Conservation (phyloP, 345 rosid species). For the Acer yangbiense region DNA sequence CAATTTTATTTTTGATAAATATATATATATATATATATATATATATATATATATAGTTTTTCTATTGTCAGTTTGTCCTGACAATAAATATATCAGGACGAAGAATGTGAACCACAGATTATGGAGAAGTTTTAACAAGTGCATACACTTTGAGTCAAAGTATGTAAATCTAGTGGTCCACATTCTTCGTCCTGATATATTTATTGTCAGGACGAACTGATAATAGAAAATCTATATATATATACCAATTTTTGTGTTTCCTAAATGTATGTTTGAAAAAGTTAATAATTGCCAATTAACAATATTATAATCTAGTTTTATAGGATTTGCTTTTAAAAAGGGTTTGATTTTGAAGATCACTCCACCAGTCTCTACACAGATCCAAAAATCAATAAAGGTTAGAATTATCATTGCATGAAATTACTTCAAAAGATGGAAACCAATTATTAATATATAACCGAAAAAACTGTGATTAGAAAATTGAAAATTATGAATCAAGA, state of each 20-base stretch:
- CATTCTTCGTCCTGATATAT: no score
- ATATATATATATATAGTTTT: no score
- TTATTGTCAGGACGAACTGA: no score
- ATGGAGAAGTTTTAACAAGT: no score
- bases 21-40: no score
- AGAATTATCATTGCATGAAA: background rate
- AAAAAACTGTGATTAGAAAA: background rate
- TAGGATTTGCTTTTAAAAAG: background rate
- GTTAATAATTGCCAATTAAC: background rate
- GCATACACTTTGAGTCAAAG: no score
- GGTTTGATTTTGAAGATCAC: background rate
- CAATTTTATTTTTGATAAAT: no score
- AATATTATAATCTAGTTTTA: no score
- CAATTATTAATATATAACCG: background rate
- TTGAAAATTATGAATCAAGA: background rate
- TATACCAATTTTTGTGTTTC: background rate
- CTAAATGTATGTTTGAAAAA: background rate
- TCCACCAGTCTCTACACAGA: background rate
- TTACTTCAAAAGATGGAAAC: background rate
- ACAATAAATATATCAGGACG: background rate
- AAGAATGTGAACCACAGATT: no score
- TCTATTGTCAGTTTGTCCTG: no score
- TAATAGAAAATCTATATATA: background rate
- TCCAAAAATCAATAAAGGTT: conserved; percentile 3
- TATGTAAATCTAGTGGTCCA: no score